Conservation (phyloP, 768 basidiomycete species). For the Polyporus arcularius region DNA sequence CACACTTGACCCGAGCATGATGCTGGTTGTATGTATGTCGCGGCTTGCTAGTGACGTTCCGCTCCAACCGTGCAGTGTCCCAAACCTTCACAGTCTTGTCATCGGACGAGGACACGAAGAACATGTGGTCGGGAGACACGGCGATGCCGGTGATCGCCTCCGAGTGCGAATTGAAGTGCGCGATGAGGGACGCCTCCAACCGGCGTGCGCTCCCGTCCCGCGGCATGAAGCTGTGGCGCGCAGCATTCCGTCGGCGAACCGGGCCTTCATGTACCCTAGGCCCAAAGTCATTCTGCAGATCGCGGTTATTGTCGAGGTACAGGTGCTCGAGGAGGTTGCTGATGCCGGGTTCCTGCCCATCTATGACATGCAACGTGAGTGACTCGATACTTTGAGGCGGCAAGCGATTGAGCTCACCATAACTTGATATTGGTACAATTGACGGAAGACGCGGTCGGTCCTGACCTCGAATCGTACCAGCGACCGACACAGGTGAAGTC, state of each 20-base stretch:
- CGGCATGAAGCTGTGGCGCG: constrained; percentile 64
- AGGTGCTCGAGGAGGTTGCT: constrained; percentile 86
- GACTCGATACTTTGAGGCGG: no score
- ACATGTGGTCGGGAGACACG: constrained; percentile 91
- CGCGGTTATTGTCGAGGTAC: constrained; percentile 84
- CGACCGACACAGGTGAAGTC: constrained; percentile 72
- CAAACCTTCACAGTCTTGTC: constrained; percentile 94
- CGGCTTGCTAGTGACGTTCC: constrained; percentile 87
- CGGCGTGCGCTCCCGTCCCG: constrained; percentile 64
- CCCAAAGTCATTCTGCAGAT: constrained; percentile 89
- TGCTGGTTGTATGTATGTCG: constrained; percentile 54
- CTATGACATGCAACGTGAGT: constrained; percentile 38
- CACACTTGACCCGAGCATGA: constrained; percentile 63
- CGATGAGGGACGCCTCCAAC: constrained; percentile 78
- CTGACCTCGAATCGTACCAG: constrained; percentile 52
- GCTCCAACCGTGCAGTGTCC: constrained; percentile 90
- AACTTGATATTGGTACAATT: constrained; percentile 64
- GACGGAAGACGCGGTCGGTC: constrained; percentile 52
- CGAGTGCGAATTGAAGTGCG: constrained; percentile 81
- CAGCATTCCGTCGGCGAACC: constrained; percentile 71
- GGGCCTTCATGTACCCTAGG: constrained; percentile 84
- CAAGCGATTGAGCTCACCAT: constrained; percentile 48
- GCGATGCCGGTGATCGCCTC: constrained; percentile 79
- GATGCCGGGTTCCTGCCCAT: constrained; percentile 89
- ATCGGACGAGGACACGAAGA: constrained; percentile 92